Evolutionary conservation across 345 rosid genomes (phyloP).

Genomic region (Ceriops decandra): DNA sequence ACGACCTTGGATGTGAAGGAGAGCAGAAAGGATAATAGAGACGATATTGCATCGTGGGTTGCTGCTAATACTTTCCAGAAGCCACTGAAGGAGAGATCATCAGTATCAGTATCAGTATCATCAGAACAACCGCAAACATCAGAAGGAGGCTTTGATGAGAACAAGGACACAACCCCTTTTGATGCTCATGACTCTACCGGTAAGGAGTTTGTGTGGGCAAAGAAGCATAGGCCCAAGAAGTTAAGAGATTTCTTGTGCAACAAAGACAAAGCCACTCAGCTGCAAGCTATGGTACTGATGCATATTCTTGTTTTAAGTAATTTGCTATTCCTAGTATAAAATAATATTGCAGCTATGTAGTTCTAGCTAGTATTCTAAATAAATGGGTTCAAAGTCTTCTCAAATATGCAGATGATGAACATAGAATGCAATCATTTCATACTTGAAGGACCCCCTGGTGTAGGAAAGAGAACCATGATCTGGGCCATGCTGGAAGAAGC

Average conservation of each 20-base stretch:
- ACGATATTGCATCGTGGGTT: neutral
- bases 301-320: neutral
- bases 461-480: constrained; percentile 65
- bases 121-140: neutral
- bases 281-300: constrained; percentile 33
- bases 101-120: constrained; percentile 4
- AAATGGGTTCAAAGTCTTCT: neutral
- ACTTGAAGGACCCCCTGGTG: constrained; percentile 62
- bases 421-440: constrained; percentile 39
- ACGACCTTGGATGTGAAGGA: neutral
- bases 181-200: neutral
- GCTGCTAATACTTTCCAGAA: constrained; percentile 28
- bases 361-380: neutral
- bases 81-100: constrained; percentile 70
- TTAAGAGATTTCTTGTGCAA: constrained; percentile 57
- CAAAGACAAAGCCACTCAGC: constrained; percentile 32
- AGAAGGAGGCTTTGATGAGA: neutral
- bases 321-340: no score
- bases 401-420: constrained; percentile 19
- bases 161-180: neutral
- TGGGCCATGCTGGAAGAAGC: constrained; percentile 52
- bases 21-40: neutral
- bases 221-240: constrained; percentile 43
- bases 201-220: constrained; percentile 39
- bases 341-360: neutral